Conservation (phyloP, 2,329 filamentous ascomycete species). For the Claviceps lovelessii region DNA sequence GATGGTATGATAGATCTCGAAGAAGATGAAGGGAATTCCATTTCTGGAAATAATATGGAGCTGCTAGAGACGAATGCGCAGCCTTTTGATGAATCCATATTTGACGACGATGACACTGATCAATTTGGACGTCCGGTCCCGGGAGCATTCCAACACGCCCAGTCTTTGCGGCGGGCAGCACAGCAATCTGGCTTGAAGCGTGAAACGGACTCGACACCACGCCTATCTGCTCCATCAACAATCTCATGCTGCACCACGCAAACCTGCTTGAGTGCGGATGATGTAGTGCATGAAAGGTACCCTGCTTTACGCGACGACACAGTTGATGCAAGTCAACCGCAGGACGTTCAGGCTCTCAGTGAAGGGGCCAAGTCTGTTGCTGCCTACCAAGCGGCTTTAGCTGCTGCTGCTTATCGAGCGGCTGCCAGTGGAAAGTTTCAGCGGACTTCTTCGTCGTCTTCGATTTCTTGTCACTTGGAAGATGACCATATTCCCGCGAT, state of each 20-base stretch:
- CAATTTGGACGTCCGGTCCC: conserved; percentile 46
- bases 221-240: conserved; percentile 29
- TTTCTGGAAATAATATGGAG: conserved; percentile 30
- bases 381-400: conserved; percentile 72
- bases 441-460: conserved; percentile 35
- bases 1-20: conserved; percentile 42
- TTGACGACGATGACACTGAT: conserved; percentile 54
- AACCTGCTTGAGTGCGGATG: conserved; percentile 31
- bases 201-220: conserved; percentile 33
- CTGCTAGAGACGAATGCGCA: conserved; percentile 33
- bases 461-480: conserved; percentile 6
- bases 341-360: conserved; percentile 3
- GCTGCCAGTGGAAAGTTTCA: conserved; percentile 62
- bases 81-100: conserved; percentile 59
- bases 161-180: conserved; percentile 28
- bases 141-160: conserved; percentile 40
- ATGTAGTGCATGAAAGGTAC: background rate
- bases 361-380: conserved; percentile 24
- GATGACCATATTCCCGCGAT: conserved; percentile 3
- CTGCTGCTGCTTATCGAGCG: conserved; percentile 65
- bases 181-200: conserved; percentile 19
- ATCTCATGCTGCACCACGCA: conserved; percentile 35
- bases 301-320: background rate
- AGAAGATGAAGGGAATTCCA: conserved; percentile 16
- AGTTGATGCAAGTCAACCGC: background rate